phyloP scores from a whole-genome alignment of 805 yeast species.

The Myxozyma kluyveri region DNA sequence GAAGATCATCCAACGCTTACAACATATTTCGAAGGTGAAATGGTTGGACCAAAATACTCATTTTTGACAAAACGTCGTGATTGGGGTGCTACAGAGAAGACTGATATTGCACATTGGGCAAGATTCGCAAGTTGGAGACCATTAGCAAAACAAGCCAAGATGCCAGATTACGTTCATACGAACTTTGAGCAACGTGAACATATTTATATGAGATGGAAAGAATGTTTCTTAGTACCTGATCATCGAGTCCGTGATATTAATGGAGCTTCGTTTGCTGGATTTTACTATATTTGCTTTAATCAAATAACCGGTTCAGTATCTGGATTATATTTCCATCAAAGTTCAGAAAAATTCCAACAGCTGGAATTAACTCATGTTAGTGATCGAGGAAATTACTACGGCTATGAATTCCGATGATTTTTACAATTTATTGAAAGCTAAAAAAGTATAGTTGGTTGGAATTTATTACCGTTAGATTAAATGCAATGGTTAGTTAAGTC shows the following conservation, averaged over 20 bases:
- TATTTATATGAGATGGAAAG: conserved; percentile 94
- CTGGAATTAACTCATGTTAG: conserved; percentile 49
- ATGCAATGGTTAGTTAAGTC: too few species aligned
- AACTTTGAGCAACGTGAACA: conserved; percentile 44
- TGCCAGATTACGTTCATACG: conserved; percentile 35
- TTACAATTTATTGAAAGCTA: too few species aligned
- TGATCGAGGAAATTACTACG: conserved; percentile 22
- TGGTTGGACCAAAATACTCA: conserved; percentile 58
- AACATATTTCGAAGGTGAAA: conserved; percentile 73
- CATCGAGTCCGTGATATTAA: conserved; percentile 56
- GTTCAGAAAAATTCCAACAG: conserved; percentile 78
- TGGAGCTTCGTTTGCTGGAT: conserved; percentile 89
- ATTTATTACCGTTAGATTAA: too few species aligned
- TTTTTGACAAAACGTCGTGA: conserved; percentile 56
- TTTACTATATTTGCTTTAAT: conserved; percentile 81
- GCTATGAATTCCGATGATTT: conserved; percentile 28
- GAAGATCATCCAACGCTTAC: conserved; percentile 59
- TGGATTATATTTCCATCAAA: conserved; percentile 79
- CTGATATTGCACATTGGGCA: conserved; percentile 66
- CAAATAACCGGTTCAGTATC: conserved; percentile 69
- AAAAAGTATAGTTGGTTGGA: too few species aligned
- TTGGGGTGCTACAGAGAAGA: conserved; percentile 63
- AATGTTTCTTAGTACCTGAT: conserved; percentile 80
- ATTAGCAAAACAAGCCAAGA: conserved; percentile 32
- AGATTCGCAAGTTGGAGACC: conserved; percentile 51